Percentiles rank a stretch among this genome's conserved stretches.
Evolutionary conservation across 2,329 filamentous ascomycete genomes (phyloP).

Genomic region (Zasmidium angulare): DNA sequence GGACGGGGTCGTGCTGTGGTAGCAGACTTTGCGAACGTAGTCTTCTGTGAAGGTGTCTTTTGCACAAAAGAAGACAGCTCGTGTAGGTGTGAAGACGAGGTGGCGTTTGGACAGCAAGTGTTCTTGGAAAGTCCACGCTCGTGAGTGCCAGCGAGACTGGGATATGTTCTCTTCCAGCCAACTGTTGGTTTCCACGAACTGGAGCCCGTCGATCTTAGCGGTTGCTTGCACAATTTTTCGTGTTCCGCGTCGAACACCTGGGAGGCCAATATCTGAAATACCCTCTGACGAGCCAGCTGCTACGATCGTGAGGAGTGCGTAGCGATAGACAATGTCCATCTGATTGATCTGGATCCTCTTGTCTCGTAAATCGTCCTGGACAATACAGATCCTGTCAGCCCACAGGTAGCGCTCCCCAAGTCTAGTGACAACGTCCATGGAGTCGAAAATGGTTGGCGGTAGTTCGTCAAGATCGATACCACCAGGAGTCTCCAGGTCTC

Average conservation of each 20-base stretch:
- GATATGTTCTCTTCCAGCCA: neutral
- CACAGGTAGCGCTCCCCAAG: conserved; percentile 6
- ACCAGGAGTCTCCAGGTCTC: neutral
- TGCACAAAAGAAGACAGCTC: neutral
- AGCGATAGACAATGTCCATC: neutral
- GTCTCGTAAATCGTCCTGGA: conserved; percentile 7
- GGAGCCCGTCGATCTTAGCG: neutral
- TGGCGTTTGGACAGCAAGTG: neutral
- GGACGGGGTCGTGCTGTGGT: neutral
- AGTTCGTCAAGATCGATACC: neutral
- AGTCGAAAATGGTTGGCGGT: neutral
- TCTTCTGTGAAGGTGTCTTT: neutral
- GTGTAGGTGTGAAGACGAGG: neutral
- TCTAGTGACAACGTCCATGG: neutral
- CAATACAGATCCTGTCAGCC: conserved; percentile 11
- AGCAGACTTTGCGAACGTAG: neutral
- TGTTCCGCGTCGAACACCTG: neutral
- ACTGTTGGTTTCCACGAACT: neutral
- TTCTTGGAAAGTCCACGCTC: neutral
- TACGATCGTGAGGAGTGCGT: neutral
- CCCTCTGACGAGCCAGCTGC: neutral
- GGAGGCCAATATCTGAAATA: neutral
- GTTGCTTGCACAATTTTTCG: neutral
- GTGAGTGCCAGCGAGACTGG: neutral
- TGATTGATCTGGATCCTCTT: neutral